Percentiles rank a stretch among this genome's conserved stretches.
These are phyloP conservation scores for Aspergillus oerlinghausenensis DNA, from an alignment of 2,329 filamentous ascomycete genomes.

Conservation along the genomic window DNA sequence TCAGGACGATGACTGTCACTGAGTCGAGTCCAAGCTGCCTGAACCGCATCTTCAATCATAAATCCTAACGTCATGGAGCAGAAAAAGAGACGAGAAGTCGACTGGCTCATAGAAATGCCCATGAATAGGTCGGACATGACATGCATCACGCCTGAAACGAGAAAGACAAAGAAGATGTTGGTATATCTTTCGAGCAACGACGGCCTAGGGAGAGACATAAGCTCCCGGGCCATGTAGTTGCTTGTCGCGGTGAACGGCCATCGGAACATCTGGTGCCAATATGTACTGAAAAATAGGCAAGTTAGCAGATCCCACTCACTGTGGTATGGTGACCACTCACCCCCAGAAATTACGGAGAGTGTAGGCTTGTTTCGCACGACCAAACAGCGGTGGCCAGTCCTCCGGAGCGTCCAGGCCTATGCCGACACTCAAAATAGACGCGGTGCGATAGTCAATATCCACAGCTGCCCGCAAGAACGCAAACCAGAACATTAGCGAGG, in stretches of 20 bases:
- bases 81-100: conserved; percentile 22
- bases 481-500: conserved; percentile 12
- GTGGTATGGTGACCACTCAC: conserved; percentile 11
- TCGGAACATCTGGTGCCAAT: conserved; percentile 27
- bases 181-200: conserved; percentile 23
- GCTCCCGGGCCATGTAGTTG: conserved; percentile 14
- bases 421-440: conserved; percentile 18
- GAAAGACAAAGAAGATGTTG: conserved; percentile 26
- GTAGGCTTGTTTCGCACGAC: conserved; percentile 19
- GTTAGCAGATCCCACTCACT: background rate
- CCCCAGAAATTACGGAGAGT: conserved; percentile 26
- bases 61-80: conserved; percentile 18
- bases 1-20: background rate
- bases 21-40: conserved; percentile 13
- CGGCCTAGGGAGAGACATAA: conserved; percentile 15
- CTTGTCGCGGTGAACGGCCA: conserved; percentile 18
- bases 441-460: conserved; percentile 15
- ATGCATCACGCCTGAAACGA: conserved; percentile 25
- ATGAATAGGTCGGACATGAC: conserved; percentile 11
- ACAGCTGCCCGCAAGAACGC: conserved; percentile 13
- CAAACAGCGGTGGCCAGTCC: conserved; percentile 23
- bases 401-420: conserved; percentile 8
- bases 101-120: conserved; percentile 11
- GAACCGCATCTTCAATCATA: conserved; percentile 26
- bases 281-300: conserved; percentile 15